Conservation (phyloP, 2,329 filamentous ascomycete species). For the Aureobasidium sp. region DNA sequence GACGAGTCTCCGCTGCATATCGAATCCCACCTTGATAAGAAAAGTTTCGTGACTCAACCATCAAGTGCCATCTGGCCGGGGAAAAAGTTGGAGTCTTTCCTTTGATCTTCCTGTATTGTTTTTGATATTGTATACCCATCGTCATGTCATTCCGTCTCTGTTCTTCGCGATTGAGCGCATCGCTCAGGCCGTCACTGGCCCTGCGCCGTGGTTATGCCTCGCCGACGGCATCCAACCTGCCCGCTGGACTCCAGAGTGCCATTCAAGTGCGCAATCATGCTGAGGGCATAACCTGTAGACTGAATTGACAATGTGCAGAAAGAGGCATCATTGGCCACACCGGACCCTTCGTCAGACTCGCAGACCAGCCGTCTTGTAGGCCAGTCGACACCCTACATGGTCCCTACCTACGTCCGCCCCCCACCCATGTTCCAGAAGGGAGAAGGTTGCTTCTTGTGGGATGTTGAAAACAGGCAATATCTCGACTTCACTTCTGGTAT, state of each 20-base stretch:
- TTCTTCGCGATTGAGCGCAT: constrained; percentile 22
- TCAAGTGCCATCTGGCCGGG: not conserved
- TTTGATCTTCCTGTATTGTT: not conserved
- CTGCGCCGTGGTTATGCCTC: constrained; percentile 30
- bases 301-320: constrained; percentile 31
- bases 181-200: constrained; percentile 18
- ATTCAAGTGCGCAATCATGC: constrained; percentile 31
- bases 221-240: constrained; percentile 36
- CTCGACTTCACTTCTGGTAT: constrained; percentile 95
- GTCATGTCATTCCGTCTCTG: constrained; percentile 22
- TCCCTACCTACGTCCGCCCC: constrained; percentile 88
- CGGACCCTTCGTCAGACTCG: constrained; percentile 68
- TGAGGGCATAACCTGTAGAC: not conserved
- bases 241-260: constrained; percentile 34
- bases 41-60: constrained; percentile 10
- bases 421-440: constrained; percentile 84
- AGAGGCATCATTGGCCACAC: constrained; percentile 52
- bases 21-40: constrained; percentile 8
- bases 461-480: constrained; percentile 81
- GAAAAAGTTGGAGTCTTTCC: not conserved
- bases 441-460: constrained; percentile 81
- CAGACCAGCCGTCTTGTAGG: constrained; percentile 67
- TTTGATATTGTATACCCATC: not conserved
- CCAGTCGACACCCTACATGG: constrained; percentile 80
- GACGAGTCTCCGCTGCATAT: not conserved